phyloP scores from a whole-genome alignment of 495 filamentous ascomycete species.

The Tuber melanosporum region DNA sequence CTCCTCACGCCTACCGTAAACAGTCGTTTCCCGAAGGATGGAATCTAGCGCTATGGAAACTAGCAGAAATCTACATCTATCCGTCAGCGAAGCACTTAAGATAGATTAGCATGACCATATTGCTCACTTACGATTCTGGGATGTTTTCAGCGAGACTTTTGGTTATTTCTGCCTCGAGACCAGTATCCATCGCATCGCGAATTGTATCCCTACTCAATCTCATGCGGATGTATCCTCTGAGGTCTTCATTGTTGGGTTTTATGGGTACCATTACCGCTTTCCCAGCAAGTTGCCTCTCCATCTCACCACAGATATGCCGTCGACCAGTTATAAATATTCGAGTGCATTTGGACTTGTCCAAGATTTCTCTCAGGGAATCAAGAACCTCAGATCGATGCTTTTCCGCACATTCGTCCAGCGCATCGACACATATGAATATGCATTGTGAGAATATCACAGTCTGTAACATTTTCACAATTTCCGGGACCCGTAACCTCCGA shows the following conservation, averaged over 20 bases:
- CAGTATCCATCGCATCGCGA: neutral
- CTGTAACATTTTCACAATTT: neutral
- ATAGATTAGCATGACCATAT: neutral
- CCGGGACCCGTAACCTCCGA: neutral
- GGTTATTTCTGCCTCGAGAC: neutral
- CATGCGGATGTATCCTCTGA: neutral
- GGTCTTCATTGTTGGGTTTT: neutral
- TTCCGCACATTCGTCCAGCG: neutral
- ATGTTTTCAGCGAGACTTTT: neutral
- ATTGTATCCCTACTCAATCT: neutral
- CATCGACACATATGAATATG: neutral
- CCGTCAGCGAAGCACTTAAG: neutral
- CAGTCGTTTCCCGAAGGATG: neutral
- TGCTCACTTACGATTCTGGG: neutral
- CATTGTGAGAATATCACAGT: neutral
- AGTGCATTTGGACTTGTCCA: neutral
- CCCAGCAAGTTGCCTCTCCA: neutral
- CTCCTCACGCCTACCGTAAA: neutral
- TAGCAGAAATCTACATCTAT: neutral
- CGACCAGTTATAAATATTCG: neutral
- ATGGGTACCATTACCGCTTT: neutral
- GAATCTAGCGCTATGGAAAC: neutral
- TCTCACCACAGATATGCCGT: neutral
- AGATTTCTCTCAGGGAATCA: neutral
- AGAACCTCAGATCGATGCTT: neutral